These are phyloP conservation scores for Trichomonascaceae sp. DNA, from an alignment of 1,139 yeast genomes.

Conservation along the genomic window DNA sequence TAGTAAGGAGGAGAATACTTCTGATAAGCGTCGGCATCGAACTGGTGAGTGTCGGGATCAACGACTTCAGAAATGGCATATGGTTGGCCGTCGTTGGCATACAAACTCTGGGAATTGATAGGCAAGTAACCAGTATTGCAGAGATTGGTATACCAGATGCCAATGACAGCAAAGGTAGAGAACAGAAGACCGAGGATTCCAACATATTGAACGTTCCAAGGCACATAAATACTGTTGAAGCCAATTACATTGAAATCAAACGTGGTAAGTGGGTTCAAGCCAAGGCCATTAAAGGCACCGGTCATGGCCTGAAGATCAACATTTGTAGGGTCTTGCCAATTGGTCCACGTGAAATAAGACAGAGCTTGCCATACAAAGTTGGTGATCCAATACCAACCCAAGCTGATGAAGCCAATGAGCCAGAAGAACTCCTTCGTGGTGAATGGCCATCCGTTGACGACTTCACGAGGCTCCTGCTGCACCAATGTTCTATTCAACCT, in stretches of 20 bases:
- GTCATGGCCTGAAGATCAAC: slow-evolving; percentile 37
- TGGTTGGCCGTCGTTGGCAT: slow-evolving; percentile 41
- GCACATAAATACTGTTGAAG: slow-evolving; percentile 33
- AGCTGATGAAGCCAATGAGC: slow-evolving; percentile 34
- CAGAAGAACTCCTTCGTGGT: slow-evolving; percentile 43
- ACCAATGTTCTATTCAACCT: slow-evolving; percentile 49
- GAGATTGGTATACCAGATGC: slow-evolving; percentile 37
- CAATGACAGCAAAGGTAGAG: slow-evolving; percentile 37
- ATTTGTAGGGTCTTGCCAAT: slow-evolving; percentile 37
- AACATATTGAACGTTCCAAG: slow-evolving; percentile 35
- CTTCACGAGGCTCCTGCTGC: slow-evolving; percentile 39
- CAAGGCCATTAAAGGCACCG: slow-evolving; percentile 41
- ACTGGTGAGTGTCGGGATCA: slow-evolving; percentile 29
- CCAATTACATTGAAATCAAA: slow-evolving; percentile 41
- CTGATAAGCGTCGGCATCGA: slow-evolving; percentile 28
- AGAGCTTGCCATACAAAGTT: slow-evolving; percentile 44
- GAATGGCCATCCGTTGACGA: slow-evolving; percentile 46
- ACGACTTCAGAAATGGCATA: slow-evolving; percentile 41
- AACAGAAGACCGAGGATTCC: slow-evolving; percentile 33
- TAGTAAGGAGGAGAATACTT: slow-evolving; percentile 43
- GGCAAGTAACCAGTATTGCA: slow-evolving; percentile 49
- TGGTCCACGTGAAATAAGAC: slow-evolving; percentile 44
- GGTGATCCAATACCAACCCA: slow-evolving; percentile 53
- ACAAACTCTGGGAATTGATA: slow-evolving; percentile 43
- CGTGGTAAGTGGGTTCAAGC: slow-evolving; percentile 43